Evolutionary conservation across 2,329 filamentous ascomycete species (phyloP), one percentile per base, ranked within the genome.

Genomic region (Ramichloridium luteum): DNA sequence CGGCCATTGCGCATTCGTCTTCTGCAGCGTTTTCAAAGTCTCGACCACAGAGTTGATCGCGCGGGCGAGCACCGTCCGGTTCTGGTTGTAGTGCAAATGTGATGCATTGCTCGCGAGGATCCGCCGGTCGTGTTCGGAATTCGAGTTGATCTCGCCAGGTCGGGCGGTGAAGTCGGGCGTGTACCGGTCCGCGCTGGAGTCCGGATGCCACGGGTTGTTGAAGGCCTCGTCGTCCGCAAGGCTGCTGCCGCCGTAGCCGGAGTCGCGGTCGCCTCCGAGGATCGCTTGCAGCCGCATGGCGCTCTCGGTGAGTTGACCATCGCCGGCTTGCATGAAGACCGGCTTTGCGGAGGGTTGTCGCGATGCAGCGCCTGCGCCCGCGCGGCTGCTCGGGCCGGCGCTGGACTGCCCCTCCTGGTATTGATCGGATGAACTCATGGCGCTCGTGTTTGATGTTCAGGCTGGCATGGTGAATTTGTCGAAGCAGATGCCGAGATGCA

Each of bases 71-170:
- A 81, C 75, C 4, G 77, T 81, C 37, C 86, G 77, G 55, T 96
- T 93, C 49, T 84, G 75, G 57, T 96, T 96, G 61, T 93, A 94
- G 67, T 82, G 83, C 43, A 96, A 70, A 61, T 96, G 90, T 51
- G 93, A 80, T 29, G 94, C 75, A 57, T 93, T 83, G 51, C 79
- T 81, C 22, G 83, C 78, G 44, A 88, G 74, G 27, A 70, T 64
- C 44, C 72, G 70, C 48, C 71, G 70, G 50, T 83, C 78, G 42
- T 74, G 64, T 31, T 80, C 75, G 51, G 62, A 57, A 30, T 61
- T 57, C 22, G 57, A 54, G 47, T 60, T 65, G 35, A 55, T 59
- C 29, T 67, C 60, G 45, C 67, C 68, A 18, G 58, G 51, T 18
- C 60, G 49, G 29, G 70, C 62, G 16, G 70, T 70, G 49, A 70